A percentile compares a stretch with the other conserved stretches of the same genome.
Conservation (phyloP, 2,329 filamentous ascomycete species). For the Fusarium illudens region DNA sequence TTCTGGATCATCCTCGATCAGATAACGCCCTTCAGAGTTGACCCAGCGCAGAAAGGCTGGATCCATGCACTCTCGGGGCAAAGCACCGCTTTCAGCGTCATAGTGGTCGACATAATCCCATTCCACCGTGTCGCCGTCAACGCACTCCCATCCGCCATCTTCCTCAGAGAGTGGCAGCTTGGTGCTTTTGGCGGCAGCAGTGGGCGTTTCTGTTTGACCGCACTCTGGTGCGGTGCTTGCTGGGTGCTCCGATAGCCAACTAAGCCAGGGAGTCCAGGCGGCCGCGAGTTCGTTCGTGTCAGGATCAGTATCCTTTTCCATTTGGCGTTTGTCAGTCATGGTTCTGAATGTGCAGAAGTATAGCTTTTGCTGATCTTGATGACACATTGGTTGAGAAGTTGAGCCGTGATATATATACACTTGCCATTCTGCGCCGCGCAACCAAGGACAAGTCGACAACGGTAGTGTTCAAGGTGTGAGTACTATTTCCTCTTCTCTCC, state of each 20-base stretch:
- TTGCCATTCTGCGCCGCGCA: too few relatives aligned
- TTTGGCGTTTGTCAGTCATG: neutral
- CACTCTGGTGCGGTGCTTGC: neutral
- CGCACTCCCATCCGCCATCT: neutral
- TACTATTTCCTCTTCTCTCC: too few relatives aligned
- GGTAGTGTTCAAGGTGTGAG: too few relatives aligned
- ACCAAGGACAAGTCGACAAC: too few relatives aligned
- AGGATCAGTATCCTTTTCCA: neutral
- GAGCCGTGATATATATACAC: too few relatives aligned
- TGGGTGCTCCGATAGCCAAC: neutral
- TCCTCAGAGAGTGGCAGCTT: neutral
- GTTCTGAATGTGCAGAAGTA: too few relatives aligned
- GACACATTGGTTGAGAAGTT: too few relatives aligned
- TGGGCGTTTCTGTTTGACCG: too few relatives aligned
- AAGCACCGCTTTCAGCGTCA: neutral
- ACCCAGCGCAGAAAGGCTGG: neutral
- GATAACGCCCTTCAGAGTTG: neutral
- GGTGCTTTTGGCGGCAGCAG: neutral
- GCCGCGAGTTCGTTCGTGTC: neutral
- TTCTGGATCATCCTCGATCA: neutral
- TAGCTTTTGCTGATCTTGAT: too few relatives aligned
- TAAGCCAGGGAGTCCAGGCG: neutral
- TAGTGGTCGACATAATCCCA: neutral
- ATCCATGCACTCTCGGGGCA: neutral
- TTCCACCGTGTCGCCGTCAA: neutral